Evolutionary conservation across 768 basidiomycete genomes (phyloP).

Genomic region (Daedaleopsis nitida): DNA sequence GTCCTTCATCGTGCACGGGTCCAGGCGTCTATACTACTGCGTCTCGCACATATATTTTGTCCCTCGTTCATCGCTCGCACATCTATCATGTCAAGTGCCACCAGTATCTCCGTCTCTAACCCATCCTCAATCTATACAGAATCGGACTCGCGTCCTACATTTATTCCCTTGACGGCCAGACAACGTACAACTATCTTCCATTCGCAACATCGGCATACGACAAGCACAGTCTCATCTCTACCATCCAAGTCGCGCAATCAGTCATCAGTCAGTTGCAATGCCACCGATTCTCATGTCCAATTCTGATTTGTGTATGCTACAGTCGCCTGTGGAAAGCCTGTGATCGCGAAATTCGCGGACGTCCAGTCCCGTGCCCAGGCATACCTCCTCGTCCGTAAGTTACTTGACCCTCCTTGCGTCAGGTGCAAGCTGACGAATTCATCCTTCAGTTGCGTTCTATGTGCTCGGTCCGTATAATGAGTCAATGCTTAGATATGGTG

Average conservation of each 20-base stretch:
- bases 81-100: no score
- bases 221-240: constrained; percentile 20
- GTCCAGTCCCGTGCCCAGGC: constrained; percentile 48
- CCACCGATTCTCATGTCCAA: background rate
- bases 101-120: no score
- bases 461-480: constrained; percentile 34
- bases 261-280: constrained; percentile 29
- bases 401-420: no score
- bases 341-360: constrained; percentile 55
- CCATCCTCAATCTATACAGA: no score
- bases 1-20: no score
- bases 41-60: no score
- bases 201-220: constrained; percentile 22
- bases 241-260: constrained; percentile 27
- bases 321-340: constrained; percentile 38
- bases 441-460: constrained; percentile 37
- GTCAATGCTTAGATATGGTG: constrained; percentile 20
- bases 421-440: background rate
- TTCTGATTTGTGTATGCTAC: constrained; percentile 40
- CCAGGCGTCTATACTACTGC: no score
- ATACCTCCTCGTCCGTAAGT: constrained; percentile 50
- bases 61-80: no score
- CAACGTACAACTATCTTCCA: constrained; percentile 57
- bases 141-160: constrained; percentile 70
- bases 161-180: constrained; percentile 72